phyloP scores from a whole-genome alignment of 73 alveolate genomes.

The Tetrahymena borealis region DNA sequence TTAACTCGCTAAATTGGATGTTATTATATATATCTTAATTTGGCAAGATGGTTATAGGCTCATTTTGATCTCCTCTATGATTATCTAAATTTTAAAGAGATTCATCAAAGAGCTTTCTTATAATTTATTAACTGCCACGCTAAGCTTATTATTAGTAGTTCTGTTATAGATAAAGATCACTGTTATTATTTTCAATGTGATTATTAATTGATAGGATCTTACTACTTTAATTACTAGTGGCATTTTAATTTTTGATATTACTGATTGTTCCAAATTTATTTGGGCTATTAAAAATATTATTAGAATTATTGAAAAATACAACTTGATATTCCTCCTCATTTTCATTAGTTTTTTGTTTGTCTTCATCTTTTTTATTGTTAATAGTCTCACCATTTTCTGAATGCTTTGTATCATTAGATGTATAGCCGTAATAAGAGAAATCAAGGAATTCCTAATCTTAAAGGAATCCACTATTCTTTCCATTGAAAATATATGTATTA shows the following conservation, averaged over 20 bases:
- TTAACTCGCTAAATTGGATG: background rate
- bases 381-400: background rate
- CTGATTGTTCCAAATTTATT: background rate
- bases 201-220: background rate
- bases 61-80: background rate
- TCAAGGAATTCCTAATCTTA: background rate
- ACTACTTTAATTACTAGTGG: background rate
- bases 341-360: background rate
- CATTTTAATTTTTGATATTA: background rate
- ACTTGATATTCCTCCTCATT: background rate
- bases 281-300: background rate
- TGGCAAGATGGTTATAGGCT: background rate
- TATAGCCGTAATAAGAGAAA: background rate
- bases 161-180: background rate
- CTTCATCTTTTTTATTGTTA: background rate
- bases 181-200: background rate
- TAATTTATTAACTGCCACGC: background rate
- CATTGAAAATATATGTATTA: background rate
- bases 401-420: background rate
- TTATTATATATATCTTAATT: background rate
- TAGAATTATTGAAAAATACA: background rate
- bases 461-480: background rate
- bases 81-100: background rate
- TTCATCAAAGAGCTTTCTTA: background rate
- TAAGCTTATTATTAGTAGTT: background rate